Conservation (phyloP, 2,329 filamentous ascomycete species). For the Teratosphaeria viscida region DNA sequence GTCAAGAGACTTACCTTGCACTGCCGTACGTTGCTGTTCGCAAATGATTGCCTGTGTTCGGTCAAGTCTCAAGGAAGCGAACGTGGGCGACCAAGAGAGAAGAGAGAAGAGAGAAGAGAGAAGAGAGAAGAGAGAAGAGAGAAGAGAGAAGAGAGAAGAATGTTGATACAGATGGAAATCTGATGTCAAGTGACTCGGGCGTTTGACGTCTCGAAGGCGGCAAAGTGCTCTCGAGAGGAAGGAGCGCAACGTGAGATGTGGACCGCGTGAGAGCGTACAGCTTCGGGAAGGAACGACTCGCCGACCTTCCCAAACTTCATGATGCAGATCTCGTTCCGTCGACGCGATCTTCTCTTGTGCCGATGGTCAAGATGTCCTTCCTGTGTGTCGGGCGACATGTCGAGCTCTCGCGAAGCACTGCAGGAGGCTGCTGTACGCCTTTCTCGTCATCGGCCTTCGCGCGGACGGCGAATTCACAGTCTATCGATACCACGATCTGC, state of each 20-base stretch:
- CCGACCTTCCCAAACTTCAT: background rate
- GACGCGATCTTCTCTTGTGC: background rate
- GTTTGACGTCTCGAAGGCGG: background rate
- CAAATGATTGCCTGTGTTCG: background rate
- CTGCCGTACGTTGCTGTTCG: background rate
- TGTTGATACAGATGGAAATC: background rate
- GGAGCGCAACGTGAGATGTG: background rate
- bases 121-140: background rate
- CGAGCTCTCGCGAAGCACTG: too few relatives aligned
- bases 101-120: background rate
- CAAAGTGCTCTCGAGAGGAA: background rate
- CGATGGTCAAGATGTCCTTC: background rate
- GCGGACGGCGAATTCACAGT: too few relatives aligned
- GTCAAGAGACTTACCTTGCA: background rate
- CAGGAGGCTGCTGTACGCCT: too few relatives aligned
- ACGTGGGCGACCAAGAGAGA: background rate
- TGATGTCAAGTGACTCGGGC: background rate
- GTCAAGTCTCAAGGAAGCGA: background rate
- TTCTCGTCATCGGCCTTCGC: too few relatives aligned
- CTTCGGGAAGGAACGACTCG: background rate
- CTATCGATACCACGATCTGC: too few relatives aligned
- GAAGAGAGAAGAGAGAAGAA: background rate
- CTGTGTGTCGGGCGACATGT: too few relatives aligned
- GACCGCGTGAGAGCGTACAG: background rate
- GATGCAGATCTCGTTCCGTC: background rate